phyloP scores from a whole-genome alignment of 2,329 filamentous ascomycete species.

The Fusarium sp. region DNA sequence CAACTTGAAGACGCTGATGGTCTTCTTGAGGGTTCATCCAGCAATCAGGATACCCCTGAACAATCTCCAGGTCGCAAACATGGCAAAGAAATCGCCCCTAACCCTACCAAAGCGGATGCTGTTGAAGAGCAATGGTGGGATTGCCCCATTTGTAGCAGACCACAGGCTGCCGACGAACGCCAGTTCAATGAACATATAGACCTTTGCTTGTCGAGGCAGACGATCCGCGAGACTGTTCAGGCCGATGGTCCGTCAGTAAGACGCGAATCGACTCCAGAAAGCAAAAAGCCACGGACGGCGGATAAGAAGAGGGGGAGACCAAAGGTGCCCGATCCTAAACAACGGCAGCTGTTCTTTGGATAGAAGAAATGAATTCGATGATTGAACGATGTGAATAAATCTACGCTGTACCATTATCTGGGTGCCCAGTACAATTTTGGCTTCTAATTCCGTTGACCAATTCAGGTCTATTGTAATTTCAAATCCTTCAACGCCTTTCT shows the following conservation, averaged over 20 bases:
- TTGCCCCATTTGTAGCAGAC: slow-evolving; percentile 87
- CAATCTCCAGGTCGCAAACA: slow-evolving; percentile 49
- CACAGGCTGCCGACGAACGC: slow-evolving; percentile 79
- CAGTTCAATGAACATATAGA: slow-evolving; percentile 94
- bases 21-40: slow-evolving; percentile 19
- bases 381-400: slow-evolving; percentile 9
- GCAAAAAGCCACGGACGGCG: slow-evolving; percentile 52
- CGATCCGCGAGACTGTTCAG: slow-evolving; percentile 85
- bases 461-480: slow-evolving; percentile 16
- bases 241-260: slow-evolving; percentile 52
- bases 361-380: slow-evolving; percentile 40
- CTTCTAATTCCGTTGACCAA: slow-evolving; percentile 1
- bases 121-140: slow-evolving; percentile 73
- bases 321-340: slow-evolving; percentile 56
- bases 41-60: slow-evolving; percentile 16
- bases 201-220: slow-evolving; percentile 84
- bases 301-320: slow-evolving; percentile 57
- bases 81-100: slow-evolving; percentile 64
- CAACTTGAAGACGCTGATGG: slow-evolving; percentile 34
- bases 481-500: slow-evolving; percentile 33
- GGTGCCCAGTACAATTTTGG: slow-evolving; percentile 10
- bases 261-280: slow-evolving; percentile 51
- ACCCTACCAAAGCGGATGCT: slow-evolving; percentile 52
- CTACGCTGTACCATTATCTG: slow-evolving; percentile 14
- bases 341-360: slow-evolving; percentile 66